Conservation (phyloP, 2,329 filamentous ascomycete species). For the Pseudogymnoascus sp. region DNA sequence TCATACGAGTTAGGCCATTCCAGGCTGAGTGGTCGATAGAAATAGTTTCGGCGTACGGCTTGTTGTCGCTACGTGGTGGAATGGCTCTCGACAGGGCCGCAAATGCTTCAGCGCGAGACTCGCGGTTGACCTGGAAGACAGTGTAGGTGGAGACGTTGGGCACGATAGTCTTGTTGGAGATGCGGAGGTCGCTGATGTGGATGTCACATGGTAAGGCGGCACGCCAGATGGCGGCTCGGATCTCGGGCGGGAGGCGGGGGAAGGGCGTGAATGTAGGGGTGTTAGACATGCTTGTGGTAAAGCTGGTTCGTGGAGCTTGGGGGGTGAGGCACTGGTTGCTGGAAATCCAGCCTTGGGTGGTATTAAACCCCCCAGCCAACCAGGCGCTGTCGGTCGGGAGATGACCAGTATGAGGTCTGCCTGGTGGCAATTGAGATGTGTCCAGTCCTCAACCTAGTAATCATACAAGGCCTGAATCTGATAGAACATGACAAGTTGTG, state of each 20-base stretch:
- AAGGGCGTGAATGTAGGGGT: constrained; percentile 15
- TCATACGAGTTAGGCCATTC: neutral
- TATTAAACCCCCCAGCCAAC: neutral
- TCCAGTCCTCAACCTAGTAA: neutral
- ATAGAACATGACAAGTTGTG: neutral
- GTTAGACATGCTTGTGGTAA: neutral
- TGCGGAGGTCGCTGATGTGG: neutral
- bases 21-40: neutral
- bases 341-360: neutral
- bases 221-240: constrained; percentile 19
- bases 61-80: neutral
- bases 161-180: neutral
- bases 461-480: neutral
- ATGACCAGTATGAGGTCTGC: neutral
- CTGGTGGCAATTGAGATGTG: neutral
- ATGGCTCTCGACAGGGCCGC: neutral
- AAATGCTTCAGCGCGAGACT: neutral
- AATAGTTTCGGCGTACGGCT: neutral
- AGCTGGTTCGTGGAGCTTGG: neutral
- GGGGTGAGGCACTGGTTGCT: neutral
- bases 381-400: neutral
- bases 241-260: constrained; percentile 18
- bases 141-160: neutral
- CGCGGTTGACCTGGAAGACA: neutral
- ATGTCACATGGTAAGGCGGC: constrained; percentile 15